phyloP scores from a whole-genome alignment of 192 early-diverging fungal genomes.

The Spizellomyces punctatus region DNA sequence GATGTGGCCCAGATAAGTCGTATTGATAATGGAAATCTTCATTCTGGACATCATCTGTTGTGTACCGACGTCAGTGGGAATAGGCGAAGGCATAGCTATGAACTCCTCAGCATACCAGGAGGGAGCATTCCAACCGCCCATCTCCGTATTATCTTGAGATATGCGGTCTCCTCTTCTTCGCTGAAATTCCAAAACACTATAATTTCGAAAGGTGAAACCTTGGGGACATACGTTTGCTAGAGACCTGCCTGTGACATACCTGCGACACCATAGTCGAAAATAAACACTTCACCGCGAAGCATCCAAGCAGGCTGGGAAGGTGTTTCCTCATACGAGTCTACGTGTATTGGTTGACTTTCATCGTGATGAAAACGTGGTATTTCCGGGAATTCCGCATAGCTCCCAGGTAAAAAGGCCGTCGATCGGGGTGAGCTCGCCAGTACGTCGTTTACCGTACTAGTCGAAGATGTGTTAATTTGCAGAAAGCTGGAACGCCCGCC shows the following conservation, averaged over 20 bases:
- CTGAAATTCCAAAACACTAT: constrained; percentile 56
- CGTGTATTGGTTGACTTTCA: neutral
- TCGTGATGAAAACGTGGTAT: constrained; percentile 11
- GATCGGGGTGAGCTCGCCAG: constrained; percentile 16
- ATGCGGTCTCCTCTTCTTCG: constrained; percentile 41
- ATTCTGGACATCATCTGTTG: constrained; percentile 14
- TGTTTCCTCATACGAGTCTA: constrained; percentile 13
- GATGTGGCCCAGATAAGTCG: constrained; percentile 51
- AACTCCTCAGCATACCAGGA: neutral
- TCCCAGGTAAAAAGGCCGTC: constrained; percentile 19
- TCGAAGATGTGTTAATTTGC: no score
- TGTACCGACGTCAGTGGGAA: neutral
- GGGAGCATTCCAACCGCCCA: constrained; percentile 10
- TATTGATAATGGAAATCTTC: constrained; percentile 81
- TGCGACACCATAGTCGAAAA: constrained; percentile 58
- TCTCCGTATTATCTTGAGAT: constrained; percentile 48
- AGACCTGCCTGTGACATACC: constrained; percentile 17
- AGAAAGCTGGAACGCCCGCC: no score
- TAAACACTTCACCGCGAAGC: constrained; percentile 50
- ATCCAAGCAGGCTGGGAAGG: constrained; percentile 41
- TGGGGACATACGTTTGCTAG: neutral
- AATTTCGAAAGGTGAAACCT: no score
- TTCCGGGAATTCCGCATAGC: constrained; percentile 33
- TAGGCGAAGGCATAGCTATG: neutral
- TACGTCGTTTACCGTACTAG: neutral